Base-by-base conservation (phyloP, 2,329 filamentous ascomycete genomes). In the Exophiala viscosa region DNA sequence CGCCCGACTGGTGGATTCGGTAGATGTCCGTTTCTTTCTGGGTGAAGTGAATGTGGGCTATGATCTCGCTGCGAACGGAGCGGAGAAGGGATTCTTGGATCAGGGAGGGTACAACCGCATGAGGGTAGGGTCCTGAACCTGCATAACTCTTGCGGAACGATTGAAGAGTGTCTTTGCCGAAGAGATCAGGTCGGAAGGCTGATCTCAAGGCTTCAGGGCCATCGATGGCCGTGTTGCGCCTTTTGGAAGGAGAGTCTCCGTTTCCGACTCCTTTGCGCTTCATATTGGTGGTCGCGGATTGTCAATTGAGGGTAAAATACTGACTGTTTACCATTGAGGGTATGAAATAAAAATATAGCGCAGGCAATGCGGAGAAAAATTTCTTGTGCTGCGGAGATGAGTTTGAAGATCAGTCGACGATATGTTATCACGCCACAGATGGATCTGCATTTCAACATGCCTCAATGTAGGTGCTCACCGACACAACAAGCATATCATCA, bases 11-110 rank as follows among this genome's bases (percentile, higher is more conserved):
- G 79, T 96, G 91, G 67, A 99, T 97, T 73, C 95, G 96, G 81
- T 99, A 99, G 64, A 99, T 99, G 70, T 99, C 93, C 43, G 93
- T 99, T 73, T 99, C 93, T 72, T 99, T 99, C 64, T 91, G 91
- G 10, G 93, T 96, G 75, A 99, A 99, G 62, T 88, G 85, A 62
- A 99, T 88, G 67, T 96, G 91, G 62, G 87, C 80, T 70, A 86
- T 86, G 70, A 97, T 92, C 74, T 99, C 93, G 65, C 81, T 75
- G 67, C 93, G 90, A 54, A 99, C 93, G 50, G 82, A 79, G 65
- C 91, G 91, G 42, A 99, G 82, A 14, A 99, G 84, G 43, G 77
- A 71, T 64, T 92, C 86, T 71, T 93, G 78, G 68, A 97, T 86
- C 39, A 99, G 77, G 48, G 82, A 76, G 62, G 84, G 79, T 66